Conservation (phyloP, 2,329 filamentous ascomycete genomes). For the Tolypocladium tropicale region DNA sequence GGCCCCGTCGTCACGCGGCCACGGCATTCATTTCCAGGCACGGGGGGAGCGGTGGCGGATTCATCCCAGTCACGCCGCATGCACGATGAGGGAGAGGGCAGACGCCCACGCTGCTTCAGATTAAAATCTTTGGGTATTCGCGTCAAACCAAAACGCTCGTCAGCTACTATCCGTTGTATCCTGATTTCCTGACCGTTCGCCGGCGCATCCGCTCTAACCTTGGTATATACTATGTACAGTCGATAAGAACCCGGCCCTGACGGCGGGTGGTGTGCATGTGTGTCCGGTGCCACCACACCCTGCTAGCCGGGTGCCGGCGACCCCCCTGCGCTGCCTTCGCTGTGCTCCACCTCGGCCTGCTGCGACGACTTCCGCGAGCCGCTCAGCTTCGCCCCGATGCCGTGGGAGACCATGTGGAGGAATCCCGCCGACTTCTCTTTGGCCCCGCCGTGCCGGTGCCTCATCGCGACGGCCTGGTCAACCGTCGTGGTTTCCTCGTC, state of each 20-base stretch:
- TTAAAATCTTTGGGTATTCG: slow-evolving; percentile 5
- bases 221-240: background rate
- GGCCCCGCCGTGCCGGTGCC: slow-evolving; percentile 6
- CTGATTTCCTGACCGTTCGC: background rate
- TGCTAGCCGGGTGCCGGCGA: slow-evolving; percentile 5
- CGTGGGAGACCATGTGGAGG: slow-evolving; percentile 13
- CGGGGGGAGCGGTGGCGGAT: background rate
- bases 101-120: background rate
- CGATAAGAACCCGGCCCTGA: background rate
- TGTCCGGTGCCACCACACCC: no score
- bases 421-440: slow-evolving; percentile 11
- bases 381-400: slow-evolving; percentile 14
- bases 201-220: no score
- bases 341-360: slow-evolving; percentile 17
- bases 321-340: slow-evolving; percentile 12
- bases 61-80: background rate
- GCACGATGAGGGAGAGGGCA: background rate
- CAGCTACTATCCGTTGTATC: background rate
- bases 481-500: slow-evolving; percentile 10
- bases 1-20: background rate
- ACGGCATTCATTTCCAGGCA: no score
- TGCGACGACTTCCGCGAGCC: slow-evolving; percentile 18
- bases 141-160: background rate
- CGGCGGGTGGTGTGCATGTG: background rate
- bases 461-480: slow-evolving; percentile 7